Percentiles rank a stretch among this genome's conserved stretches.
Evolutionary conservation across 1,284 basidiomycete species (phyloP).

Genomic region (Microbotryomycetes sp.): DNA sequence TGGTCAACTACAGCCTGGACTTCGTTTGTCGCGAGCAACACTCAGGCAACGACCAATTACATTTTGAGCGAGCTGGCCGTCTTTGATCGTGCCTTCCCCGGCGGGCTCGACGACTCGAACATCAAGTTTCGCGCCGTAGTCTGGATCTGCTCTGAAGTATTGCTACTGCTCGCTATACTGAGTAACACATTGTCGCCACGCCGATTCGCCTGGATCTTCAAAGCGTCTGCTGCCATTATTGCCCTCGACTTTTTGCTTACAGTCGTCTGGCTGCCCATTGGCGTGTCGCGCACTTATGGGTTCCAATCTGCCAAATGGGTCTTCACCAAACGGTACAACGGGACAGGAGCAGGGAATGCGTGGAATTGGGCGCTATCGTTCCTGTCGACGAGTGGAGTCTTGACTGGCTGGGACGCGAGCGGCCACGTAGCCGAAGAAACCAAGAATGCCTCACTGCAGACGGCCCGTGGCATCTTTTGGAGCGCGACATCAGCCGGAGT

Average conservation of each 20-base stretch:
- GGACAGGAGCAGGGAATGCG: conserved; percentile 54
- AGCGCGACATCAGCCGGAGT: conserved; percentile 66
- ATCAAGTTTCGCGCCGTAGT: conserved; percentile 73
- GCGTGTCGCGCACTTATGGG: conserved; percentile 71
- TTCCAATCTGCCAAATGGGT: conserved; percentile 69
- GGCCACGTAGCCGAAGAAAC: conserved; percentile 86
- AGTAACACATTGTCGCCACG: conserved; percentile 69
- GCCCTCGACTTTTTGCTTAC: conserved; percentile 76
- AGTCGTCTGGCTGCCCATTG: conserved; percentile 79
- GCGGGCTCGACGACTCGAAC: conserved; percentile 59
- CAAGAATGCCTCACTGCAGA: conserved; percentile 70
- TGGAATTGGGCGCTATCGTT: conserved; percentile 52
- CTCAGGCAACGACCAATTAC: conserved; percentile 76
- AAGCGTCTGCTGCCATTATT: conserved; percentile 60
- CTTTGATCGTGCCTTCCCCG: conserved; percentile 69
- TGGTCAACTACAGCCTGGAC: conserved; percentile 65
- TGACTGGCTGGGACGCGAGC: conserved; percentile 73
- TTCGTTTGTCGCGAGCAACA: conserved; percentile 74
- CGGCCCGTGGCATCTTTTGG: conserved; percentile 67
- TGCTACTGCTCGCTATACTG: conserved; percentile 59
- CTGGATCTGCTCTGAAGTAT: conserved; percentile 66
- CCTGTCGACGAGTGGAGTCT: conserved; percentile 69
- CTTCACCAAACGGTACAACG: conserved; percentile 75
- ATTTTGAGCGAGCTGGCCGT: conserved; percentile 63
- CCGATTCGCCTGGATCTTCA: conserved; percentile 64